Conservation (phyloP, 306 rosid genomes). For the Quercus robur region DNA sequence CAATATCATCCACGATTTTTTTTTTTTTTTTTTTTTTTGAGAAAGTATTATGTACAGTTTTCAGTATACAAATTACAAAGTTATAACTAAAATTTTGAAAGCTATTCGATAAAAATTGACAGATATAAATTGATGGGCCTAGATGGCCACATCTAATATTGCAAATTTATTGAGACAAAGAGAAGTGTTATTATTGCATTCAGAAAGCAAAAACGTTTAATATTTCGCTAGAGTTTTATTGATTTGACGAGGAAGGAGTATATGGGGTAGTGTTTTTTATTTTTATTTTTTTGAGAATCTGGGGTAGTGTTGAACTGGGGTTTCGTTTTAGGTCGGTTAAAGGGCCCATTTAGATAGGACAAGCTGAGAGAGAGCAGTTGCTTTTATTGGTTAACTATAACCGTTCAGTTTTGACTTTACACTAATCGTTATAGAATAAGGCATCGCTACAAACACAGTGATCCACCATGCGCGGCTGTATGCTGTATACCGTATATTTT, state of each 20-base stretch:
- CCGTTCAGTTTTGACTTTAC: background rate
- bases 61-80: background rate
- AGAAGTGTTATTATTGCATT: too few species aligned
- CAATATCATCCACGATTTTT: too few species aligned
- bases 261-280: background rate
- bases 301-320: background rate
- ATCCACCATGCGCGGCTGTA: too few species aligned
- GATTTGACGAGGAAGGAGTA: background rate
- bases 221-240: background rate
- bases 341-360: background rate
- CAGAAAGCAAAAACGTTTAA: background rate
- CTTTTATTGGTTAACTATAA: background rate
- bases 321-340: background rate
- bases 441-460: too few species aligned
- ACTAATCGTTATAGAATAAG: too few species aligned
- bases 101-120: too few species aligned
- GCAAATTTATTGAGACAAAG: too few species aligned
- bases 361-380: background rate
- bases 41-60: too few species aligned
- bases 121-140: background rate
- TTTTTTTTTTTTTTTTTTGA: too few species aligned
- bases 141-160: background rate
- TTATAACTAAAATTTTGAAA: background rate
- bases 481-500: too few species aligned
- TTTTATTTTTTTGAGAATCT: too few species aligned